Percentiles rank a stretch among this genome's conserved stretches.
These are phyloP conservation scores for Clitopilus passeckerianus DNA, from an alignment of 768 basidiomycete species.

Conservation along the genomic window DNA sequence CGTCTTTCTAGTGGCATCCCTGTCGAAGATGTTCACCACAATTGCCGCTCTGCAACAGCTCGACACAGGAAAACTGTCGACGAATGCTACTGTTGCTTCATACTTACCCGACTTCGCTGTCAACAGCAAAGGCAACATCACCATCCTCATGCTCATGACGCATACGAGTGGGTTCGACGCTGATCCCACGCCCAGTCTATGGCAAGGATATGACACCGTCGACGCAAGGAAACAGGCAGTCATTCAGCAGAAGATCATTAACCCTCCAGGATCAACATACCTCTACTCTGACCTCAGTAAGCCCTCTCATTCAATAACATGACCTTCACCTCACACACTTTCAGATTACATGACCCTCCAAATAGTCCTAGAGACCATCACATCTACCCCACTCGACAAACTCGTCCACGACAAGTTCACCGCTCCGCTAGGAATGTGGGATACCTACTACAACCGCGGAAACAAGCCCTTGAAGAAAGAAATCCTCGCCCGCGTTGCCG, in stretches of 20 bases:
- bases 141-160: conserved; percentile 21
- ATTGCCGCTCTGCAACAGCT: conserved; percentile 21
- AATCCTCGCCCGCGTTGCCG: conserved; percentile 8
- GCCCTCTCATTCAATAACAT: not conserved
- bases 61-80: conserved; percentile 13
- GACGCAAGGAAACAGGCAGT: conserved; percentile 17
- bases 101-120: conserved; percentile 20
- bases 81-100: conserved; percentile 15
- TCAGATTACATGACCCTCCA: conserved; percentile 22
- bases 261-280: conserved; percentile 17
- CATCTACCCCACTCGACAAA: conserved; percentile 14
- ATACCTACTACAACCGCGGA: conserved; percentile 19
- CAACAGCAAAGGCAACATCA: conserved; percentile 20
- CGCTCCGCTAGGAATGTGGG: conserved; percentile 19
- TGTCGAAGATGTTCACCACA: conserved; percentile 23
- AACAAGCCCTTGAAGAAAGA: conserved; percentile 8
- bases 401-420: conserved; percentile 19
- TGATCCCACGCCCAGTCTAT: conserved; percentile 19
- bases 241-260: conserved; percentile 14
- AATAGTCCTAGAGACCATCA: conserved; percentile 19
- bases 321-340: not conserved
- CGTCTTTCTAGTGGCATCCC: conserved; percentile 18
- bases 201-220: conserved; percentile 18
- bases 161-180: conserved; percentile 23
- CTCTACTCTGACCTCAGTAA: conserved; percentile 22